A percentile compares a stretch with the other conserved stretches of the same genome.
phyloP scores from a whole-genome alignment of 1,284 basidiomycete genomes.

The Xerocomus cyaneibrunnescens region DNA sequence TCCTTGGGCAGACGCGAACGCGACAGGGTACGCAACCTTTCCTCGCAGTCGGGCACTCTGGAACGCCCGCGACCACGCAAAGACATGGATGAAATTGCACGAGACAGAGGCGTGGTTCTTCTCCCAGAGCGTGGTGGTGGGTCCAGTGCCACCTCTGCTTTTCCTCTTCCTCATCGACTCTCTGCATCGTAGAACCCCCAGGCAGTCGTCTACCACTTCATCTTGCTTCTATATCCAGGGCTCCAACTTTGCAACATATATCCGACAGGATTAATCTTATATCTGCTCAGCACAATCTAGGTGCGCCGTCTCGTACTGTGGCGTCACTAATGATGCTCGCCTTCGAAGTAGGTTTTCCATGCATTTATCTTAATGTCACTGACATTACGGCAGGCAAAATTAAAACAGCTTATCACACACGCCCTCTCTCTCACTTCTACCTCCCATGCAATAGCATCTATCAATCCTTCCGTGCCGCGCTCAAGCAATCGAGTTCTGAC shows the following conservation, averaged over 20 bases:
- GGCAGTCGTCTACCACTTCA: constrained; percentile 70
- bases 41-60: constrained; percentile 40
- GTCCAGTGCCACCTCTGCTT: constrained; percentile 13
- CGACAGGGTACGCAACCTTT: constrained; percentile 60
- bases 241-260: constrained; percentile 73
- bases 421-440: constrained; percentile 72
- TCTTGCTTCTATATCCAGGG: constrained; percentile 64
- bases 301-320: constrained; percentile 58
- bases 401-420: constrained; percentile 78
- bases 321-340: constrained; percentile 71
- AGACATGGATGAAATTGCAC: constrained; percentile 63
- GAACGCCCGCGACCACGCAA: constrained; percentile 45
- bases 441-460: constrained; percentile 73
- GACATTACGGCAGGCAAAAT: constrained; percentile 54
- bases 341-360: constrained; percentile 53
- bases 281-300: constrained; percentile 71
- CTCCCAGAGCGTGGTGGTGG: constrained; percentile 63
- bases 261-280: constrained; percentile 77
- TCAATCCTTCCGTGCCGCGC: constrained; percentile 57
- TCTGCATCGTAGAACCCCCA: constrained; percentile 51
- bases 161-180: background rate
- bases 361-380: background rate
- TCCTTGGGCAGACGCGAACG: constrained; percentile 70
- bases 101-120: constrained; percentile 65
- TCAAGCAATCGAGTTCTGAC: constrained; percentile 56